phyloP scores from a whole-genome alignment of 306 rosid genomes.

The Castanea crenata region DNA sequence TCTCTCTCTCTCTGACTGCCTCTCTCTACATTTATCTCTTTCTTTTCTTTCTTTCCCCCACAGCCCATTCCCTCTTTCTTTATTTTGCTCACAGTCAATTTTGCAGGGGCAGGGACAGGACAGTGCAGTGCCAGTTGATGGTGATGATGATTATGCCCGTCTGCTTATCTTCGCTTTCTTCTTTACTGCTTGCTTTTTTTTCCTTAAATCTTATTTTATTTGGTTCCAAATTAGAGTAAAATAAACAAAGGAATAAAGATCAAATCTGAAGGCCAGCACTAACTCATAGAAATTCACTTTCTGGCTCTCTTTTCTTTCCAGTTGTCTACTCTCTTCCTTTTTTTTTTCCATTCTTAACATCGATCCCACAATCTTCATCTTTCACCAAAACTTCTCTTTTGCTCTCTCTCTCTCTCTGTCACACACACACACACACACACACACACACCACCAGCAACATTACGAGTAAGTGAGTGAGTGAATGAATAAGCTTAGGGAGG shows the following conservation, averaged over 20 bases:
- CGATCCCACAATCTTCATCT: not conserved
- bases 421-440: too few relatives aligned
- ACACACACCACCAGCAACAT: too few relatives aligned
- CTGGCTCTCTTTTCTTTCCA: conserved; percentile 35
- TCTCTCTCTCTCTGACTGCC: not conserved
- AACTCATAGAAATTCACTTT: conserved; percentile 46
- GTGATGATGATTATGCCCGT: conserved; percentile 18
- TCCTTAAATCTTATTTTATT: not conserved
- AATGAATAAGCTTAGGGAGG: not conserved
- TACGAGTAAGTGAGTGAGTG: not conserved
- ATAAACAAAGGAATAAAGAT: conserved; percentile 16
- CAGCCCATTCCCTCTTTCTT: conserved; percentile 20
- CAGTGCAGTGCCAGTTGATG: conserved; percentile 28
- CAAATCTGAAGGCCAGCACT: conserved; percentile 41
- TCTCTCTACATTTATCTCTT: conserved; percentile 32
- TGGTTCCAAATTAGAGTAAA: not conserved
- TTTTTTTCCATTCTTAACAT: conserved; percentile 5
- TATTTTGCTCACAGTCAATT: not conserved
- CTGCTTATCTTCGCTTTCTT: conserved; percentile 3
- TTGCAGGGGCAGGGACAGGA: conserved; percentile 17
- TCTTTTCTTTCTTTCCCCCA: conserved; percentile 5
- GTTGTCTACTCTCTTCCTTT: conserved; percentile 28
- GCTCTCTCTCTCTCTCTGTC: not conserved
- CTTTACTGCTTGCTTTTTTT: conserved; percentile 5
- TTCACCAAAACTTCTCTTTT: conserved; percentile 12